These are phyloP conservation scores for Pyracantha coccinea DNA, from an alignment of 331 rosid species.

Conservation along the genomic window DNA sequence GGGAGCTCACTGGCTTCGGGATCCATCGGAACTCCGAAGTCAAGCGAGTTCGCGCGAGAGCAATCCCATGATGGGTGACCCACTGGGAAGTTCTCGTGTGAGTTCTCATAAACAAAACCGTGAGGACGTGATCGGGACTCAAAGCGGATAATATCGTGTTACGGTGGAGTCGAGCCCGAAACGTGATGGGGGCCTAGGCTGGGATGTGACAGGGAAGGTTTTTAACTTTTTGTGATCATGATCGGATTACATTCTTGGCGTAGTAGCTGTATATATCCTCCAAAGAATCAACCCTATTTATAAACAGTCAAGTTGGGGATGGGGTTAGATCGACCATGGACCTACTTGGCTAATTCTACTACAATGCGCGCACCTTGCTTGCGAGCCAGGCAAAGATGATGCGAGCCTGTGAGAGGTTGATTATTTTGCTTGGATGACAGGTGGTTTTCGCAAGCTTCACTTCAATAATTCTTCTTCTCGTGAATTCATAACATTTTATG, in stretches of 20 bases:
- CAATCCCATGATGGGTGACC: too few species aligned
- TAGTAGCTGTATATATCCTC: not conserved
- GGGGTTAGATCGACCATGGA: not conserved
- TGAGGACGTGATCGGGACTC: too few species aligned
- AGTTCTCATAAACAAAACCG: too few species aligned
- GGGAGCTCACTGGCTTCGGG: too few species aligned
- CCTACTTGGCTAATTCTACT: not conserved
- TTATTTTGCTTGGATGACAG: constrained; percentile 3
- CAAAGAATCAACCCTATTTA: not conserved
- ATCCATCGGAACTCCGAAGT: too few species aligned
- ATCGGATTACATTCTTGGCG: not conserved
- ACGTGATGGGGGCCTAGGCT: too few species aligned
- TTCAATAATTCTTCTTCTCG: constrained; percentile 1
- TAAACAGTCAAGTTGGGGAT: not conserved
- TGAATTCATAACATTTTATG: not conserved
- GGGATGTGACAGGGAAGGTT: too few species aligned
- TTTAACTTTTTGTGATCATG: not conserved
- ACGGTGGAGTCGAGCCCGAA: too few species aligned
- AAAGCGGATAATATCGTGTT: too few species aligned
- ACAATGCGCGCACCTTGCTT: not conserved
- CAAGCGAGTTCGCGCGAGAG: too few species aligned
- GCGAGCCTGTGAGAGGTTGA: not conserved
- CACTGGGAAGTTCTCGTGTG: too few species aligned
- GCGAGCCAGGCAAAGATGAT: constrained; percentile 11
- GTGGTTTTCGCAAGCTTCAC: not conserved